These are phyloP conservation scores for Meyerozyma smithsonii DNA, from an alignment of 1,139 yeast genomes.

Conservation along the genomic window DNA sequence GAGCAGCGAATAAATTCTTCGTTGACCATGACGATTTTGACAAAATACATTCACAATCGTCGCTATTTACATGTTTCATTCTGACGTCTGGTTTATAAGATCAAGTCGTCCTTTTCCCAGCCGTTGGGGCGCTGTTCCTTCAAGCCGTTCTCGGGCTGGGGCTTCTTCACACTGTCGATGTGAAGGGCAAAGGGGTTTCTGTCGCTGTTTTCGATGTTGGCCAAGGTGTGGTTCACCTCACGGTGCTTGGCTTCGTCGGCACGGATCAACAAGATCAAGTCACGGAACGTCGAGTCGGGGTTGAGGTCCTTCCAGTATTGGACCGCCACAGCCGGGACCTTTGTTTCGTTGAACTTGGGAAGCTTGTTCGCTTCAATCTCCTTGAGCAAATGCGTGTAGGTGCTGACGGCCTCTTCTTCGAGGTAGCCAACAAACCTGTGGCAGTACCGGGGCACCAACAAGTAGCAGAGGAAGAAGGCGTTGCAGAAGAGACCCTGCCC, in stretches of 20 bases:
- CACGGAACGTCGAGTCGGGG: constrained; percentile 50
- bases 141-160: constrained; percentile 56
- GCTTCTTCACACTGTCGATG: constrained; percentile 29
- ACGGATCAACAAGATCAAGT: constrained; percentile 57
- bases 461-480: constrained; percentile 56
- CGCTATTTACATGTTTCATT: background rate
- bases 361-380: constrained; percentile 51
- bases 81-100: constrained; percentile 5
- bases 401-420: constrained; percentile 75
- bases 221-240: constrained; percentile 74
- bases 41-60: too few relatives aligned
- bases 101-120: constrained; percentile 64
- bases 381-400: constrained; percentile 58
- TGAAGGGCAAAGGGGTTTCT: constrained; percentile 66
- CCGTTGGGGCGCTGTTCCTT: constrained; percentile 46
- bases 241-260: constrained; percentile 73
- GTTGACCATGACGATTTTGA: too few relatives aligned
- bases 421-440: constrained; percentile 77
- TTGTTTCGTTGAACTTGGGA: constrained; percentile 40
- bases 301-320: constrained; percentile 57
- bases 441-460: constrained; percentile 59
- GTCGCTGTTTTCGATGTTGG: constrained; percentile 56
- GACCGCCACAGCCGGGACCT: constrained; percentile 55
- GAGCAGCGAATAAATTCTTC: too few relatives aligned
- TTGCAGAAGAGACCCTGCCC: constrained; percentile 76